phyloP scores from a whole-genome alignment of 2,329 filamentous ascomycete species.

The Thelonectria blattea region DNA sequence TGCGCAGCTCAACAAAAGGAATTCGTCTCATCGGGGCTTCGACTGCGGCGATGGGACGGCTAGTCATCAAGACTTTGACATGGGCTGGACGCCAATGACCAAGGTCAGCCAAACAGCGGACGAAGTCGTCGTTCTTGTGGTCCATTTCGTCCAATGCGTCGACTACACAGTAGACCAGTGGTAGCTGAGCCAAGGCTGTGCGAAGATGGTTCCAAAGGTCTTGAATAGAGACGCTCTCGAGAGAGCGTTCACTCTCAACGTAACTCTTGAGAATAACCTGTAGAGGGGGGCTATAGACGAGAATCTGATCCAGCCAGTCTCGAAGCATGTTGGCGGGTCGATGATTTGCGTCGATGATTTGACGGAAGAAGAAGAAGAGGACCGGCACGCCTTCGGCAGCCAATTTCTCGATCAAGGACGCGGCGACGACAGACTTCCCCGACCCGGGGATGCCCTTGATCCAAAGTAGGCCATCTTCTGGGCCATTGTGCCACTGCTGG shows the following conservation, averaged over 20 bases:
- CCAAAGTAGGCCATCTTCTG: slow-evolving; percentile 25
- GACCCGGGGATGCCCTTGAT: slow-evolving; percentile 44
- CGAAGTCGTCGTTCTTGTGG: slow-evolving; percentile 40
- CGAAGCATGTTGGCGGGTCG: slow-evolving; percentile 35
- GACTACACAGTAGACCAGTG: slow-evolving; percentile 45
- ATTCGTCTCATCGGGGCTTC: slow-evolving; percentile 40
- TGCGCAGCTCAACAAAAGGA: slow-evolving; percentile 41
- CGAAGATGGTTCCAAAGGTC: slow-evolving; percentile 40
- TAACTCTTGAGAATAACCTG: slow-evolving; percentile 32
- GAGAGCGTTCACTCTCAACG: not conserved
- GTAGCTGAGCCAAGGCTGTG: slow-evolving; percentile 30
- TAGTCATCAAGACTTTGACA: slow-evolving; percentile 52
- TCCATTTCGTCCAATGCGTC: slow-evolving; percentile 55
- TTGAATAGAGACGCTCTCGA: slow-evolving; percentile 17
- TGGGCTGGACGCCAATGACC: slow-evolving; percentile 37
- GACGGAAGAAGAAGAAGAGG: slow-evolving; percentile 47
- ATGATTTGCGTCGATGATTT: slow-evolving; percentile 45
- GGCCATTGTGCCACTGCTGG: slow-evolving; percentile 16
- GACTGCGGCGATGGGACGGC: slow-evolving; percentile 44
- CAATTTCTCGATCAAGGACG: slow-evolving; percentile 28
- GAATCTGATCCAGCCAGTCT: slow-evolving; percentile 44
- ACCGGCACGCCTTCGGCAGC: slow-evolving; percentile 29
- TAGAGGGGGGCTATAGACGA: slow-evolving; percentile 38
- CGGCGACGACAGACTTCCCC: slow-evolving; percentile 44
- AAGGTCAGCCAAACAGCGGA: slow-evolving; percentile 40